phyloP scores from a whole-genome alignment of 768 basidiomycete species.

The Paxillus involutus region DNA sequence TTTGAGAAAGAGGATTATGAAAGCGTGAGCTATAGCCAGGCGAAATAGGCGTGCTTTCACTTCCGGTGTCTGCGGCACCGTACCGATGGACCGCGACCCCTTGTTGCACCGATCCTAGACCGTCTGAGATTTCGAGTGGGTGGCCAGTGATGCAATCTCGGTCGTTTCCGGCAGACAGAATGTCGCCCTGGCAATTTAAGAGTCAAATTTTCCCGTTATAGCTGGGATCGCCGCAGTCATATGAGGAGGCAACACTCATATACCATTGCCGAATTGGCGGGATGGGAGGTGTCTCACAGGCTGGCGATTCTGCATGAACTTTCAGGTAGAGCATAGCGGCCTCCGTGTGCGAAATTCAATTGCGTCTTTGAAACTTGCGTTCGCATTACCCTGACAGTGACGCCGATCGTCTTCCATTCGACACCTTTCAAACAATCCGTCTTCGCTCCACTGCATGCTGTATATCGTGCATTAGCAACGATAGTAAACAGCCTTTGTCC shows the following conservation, averaged over 20 bases:
- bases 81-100: conserved; percentile 17
- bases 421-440: conserved; percentile 1
- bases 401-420: conserved; percentile 7
- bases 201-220: conserved; percentile 6
- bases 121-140: conserved; percentile 7
- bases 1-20: conserved; percentile 14
- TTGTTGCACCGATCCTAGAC: conserved; percentile 19
- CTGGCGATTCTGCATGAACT: not conserved
- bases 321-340: not conserved
- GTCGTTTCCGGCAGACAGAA: conserved; percentile 14
- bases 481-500: conserved; percentile 5
- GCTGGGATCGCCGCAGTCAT: conserved; percentile 16
- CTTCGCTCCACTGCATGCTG: conserved; percentile 19
- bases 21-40: conserved; percentile 25
- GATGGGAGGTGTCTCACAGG: conserved; percentile 1
- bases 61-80: conserved; percentile 25
- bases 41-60: conserved; percentile 30
- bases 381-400: conserved; percentile 16
- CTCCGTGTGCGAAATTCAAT: not conserved
- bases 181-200: conserved; percentile 1
- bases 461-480: conserved; percentile 15
- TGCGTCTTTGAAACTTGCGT: conserved; percentile 1
- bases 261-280: conserved; percentile 2
- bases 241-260: conserved; percentile 4
- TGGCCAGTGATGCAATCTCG: conserved; percentile 24